Evolutionary conservation across 345 rosid species (phyloP).

Genomic region (Excoecaria cochinchinensis): DNA sequence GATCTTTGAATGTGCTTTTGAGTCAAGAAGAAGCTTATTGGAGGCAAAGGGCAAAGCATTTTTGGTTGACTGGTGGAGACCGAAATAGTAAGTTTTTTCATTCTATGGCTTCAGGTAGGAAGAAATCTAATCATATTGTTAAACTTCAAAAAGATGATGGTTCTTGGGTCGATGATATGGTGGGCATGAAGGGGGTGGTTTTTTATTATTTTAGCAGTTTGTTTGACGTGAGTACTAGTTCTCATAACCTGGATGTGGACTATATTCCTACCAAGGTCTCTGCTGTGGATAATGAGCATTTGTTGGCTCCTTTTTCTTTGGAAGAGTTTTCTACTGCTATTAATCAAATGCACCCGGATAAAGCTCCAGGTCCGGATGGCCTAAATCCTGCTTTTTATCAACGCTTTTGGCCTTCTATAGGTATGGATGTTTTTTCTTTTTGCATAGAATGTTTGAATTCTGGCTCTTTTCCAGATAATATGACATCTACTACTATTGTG

Average conservation of each 20-base stretch:
- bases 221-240: too few relatives aligned
- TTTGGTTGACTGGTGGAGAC: too few relatives aligned
- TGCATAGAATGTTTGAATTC: neutral
- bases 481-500: neutral
- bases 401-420: neutral
- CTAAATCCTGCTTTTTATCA: neutral
- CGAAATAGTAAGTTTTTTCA: too few relatives aligned
- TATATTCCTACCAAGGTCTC: neutral
- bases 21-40: too few relatives aligned
- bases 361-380: neutral
- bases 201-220: too few relatives aligned
- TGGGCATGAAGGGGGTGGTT: too few relatives aligned
- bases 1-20: too few relatives aligned
- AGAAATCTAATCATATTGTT: too few relatives aligned
- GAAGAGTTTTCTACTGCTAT: neutral
- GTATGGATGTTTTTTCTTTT: neutral
- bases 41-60: too few relatives aligned
- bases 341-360: neutral
- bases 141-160: too few relatives aligned
- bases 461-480: neutral
- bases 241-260: neutral
- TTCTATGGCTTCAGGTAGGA: too few relatives aligned
- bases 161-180: too few relatives aligned
- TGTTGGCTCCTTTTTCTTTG: fast-evolving
- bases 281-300: neutral